A percentile compares a stretch with the other conserved stretches of the same genome.
These are phyloP conservation scores for Fomes fomentarius DNA, from an alignment of 1,284 basidiomycete species.

Conservation along the genomic window DNA sequence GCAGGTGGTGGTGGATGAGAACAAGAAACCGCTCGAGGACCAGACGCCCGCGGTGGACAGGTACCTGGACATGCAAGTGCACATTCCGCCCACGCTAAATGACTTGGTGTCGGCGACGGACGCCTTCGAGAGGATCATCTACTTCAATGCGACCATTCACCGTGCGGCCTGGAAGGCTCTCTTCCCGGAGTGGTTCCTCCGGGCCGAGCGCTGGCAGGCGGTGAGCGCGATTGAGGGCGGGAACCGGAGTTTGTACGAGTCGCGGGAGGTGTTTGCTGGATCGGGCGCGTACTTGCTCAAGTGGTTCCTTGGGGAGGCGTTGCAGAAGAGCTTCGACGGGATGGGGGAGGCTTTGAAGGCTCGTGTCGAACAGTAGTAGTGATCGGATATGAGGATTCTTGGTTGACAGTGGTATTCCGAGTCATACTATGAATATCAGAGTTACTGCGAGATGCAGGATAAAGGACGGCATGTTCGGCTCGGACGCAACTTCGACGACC, in stretches of 20 bases:
- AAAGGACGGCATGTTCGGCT: no score
- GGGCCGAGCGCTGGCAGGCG: slow-evolving; percentile 65
- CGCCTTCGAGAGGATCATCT: slow-evolving; percentile 33
- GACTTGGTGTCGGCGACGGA: slow-evolving; percentile 34
- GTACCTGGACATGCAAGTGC: slow-evolving; percentile 51
- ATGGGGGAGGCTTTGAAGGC: slow-evolving; percentile 62
- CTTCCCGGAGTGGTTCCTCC: slow-evolving; percentile 48
- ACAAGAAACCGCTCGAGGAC: slow-evolving; percentile 44
- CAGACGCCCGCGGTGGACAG: slow-evolving; percentile 53
- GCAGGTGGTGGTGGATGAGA: slow-evolving; percentile 51
- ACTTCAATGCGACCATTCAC: slow-evolving; percentile 52
- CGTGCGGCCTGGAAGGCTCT: slow-evolving; percentile 59
- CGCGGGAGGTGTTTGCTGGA: slow-evolving; percentile 63
- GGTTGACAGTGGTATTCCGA: no score
- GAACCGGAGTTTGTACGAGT: slow-evolving; percentile 65
- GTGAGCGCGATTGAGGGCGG: slow-evolving; percentile 52
- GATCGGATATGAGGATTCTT: background rate
- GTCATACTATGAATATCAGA: no score
- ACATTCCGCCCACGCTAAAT: slow-evolving; percentile 61
- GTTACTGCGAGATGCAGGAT: no score
- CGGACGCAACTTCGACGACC: no score
- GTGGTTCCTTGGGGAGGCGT: slow-evolving; percentile 44
- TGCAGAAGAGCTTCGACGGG: slow-evolving; percentile 52
- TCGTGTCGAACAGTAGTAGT: slow-evolving; percentile 43
- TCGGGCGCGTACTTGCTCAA: slow-evolving; percentile 57